Conservation (phyloP, 1,284 basidiomycete species). For the Polyporus tsugae region DNA sequence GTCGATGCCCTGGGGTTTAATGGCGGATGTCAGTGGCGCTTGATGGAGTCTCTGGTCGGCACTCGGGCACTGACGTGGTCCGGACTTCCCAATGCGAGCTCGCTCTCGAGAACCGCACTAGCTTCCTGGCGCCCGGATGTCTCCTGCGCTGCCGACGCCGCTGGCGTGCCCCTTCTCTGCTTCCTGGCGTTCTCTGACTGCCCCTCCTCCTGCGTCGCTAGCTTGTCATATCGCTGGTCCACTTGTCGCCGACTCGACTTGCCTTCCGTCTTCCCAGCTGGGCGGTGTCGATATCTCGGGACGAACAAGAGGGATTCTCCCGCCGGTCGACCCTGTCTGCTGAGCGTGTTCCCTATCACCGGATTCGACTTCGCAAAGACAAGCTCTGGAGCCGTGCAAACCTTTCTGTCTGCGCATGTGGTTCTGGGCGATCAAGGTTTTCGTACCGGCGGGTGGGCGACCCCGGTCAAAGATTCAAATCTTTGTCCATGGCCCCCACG, state of each 20-base stretch:
- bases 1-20: neutral
- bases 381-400: neutral
- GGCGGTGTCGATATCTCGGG: neutral
- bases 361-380: neutral
- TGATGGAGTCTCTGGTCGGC: neutral
- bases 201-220: neutral
- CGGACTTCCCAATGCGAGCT: neutral
- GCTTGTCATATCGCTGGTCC: neutral
- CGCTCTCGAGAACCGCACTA: neutral
- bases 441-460: neutral
- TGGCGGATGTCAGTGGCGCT: neutral
- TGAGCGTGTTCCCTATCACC: neutral
- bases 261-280: neutral
- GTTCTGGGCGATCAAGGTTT: neutral
- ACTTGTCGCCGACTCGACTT: neutral
- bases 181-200: neutral
- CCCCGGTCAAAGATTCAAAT: slow-evolving; percentile 1
- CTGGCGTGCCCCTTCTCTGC: neutral
- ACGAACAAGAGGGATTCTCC: neutral
- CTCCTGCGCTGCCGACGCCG: neutral
- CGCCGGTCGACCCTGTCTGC: neutral
- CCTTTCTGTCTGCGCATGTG: neutral
- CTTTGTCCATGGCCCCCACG: neutral
- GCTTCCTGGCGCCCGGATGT: neutral
- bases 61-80: neutral